phyloP scores from a whole-genome alignment of 192 early-diverging fungal genomes.

The Mycoemilia scoparia region DNA sequence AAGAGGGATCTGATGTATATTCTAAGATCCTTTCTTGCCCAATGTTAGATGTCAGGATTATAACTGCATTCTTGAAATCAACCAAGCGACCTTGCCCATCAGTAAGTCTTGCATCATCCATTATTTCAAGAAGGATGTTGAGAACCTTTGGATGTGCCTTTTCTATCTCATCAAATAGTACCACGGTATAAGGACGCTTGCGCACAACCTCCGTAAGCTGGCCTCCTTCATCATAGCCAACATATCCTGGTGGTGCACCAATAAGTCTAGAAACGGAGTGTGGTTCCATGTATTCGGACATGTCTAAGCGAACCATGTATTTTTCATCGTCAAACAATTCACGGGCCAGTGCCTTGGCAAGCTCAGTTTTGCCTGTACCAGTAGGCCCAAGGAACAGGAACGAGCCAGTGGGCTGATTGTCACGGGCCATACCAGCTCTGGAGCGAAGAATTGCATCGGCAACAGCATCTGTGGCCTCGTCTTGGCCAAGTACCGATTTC shows the following conservation, averaged over 20 bases:
- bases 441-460: slow-evolving; percentile 77
- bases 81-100: slow-evolving; percentile 83
- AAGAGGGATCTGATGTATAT: slow-evolving; percentile 9
- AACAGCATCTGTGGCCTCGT: slow-evolving; percentile 77
- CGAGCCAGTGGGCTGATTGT: slow-evolving; percentile 65
- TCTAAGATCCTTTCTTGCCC: slow-evolving; percentile 43
- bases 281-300: slow-evolving; percentile 95
- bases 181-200: slow-evolving; percentile 75
- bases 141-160: slow-evolving; percentile 81
- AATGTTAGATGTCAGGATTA: slow-evolving; percentile 91
- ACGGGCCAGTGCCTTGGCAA: slow-evolving; percentile 56
- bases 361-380: slow-evolving; percentile 86
- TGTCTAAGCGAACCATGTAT: slow-evolving; percentile 89
- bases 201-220: slow-evolving; percentile 90
- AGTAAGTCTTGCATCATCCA: slow-evolving; percentile 92
- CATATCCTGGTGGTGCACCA: slow-evolving; percentile 89
- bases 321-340: slow-evolving; percentile 96
- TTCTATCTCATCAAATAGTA: slow-evolving; percentile 97
- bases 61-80: slow-evolving; percentile 88
- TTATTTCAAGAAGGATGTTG: slow-evolving; percentile 59
- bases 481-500: slow-evolving; percentile 82
- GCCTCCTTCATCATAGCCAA: slow-evolving; percentile 92
- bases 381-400: slow-evolving; percentile 96
- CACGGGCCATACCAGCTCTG: slow-evolving; percentile 72
- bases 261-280: slow-evolving; percentile 80